These are phyloP conservation scores for Panicum miliaceum DNA, from an alignment of 176 grass and related monocot genomes.

Conservation along the genomic window DNA sequence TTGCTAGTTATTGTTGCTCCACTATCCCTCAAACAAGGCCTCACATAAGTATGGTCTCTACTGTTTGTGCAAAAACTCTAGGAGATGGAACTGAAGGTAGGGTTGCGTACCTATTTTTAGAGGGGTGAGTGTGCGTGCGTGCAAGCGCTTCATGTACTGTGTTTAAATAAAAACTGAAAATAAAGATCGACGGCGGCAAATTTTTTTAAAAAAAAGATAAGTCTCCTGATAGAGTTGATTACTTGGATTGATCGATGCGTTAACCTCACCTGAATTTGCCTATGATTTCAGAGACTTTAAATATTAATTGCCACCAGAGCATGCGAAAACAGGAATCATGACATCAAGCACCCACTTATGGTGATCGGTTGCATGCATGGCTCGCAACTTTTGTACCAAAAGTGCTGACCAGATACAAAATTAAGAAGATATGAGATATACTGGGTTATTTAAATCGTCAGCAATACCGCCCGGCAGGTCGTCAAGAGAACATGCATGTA, in stretches of 20 bases:
- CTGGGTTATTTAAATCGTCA: neutral
- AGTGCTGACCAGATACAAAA: slow-evolving; percentile 14
- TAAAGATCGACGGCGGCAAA: no score
- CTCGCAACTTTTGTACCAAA: neutral
- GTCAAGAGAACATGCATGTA: slow-evolving; percentile 23
- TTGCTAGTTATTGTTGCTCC: no score
- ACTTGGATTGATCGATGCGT: neutral
- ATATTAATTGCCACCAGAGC: neutral
- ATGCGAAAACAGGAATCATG: slow-evolving; percentile 38
- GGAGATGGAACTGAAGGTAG: no score
- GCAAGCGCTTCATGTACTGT: no score
- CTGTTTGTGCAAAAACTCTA: no score
- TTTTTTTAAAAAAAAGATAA: neutral
- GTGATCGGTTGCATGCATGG: neutral
- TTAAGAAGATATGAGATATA: neutral
- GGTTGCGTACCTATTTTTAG: no score
- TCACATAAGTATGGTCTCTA: no score
- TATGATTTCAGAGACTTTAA: neutral
- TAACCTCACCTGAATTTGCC: neutral
- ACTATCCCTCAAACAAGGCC: no score
- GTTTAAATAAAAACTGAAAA: no score
- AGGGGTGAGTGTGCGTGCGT: no score
- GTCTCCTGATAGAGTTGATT: neutral
- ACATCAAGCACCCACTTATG: neutral
- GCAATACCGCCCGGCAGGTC: neutral